These are phyloP conservation scores for Sarcomyxa edulis DNA, from an alignment of 768 basidiomycete genomes.

Conservation along the genomic window DNA sequence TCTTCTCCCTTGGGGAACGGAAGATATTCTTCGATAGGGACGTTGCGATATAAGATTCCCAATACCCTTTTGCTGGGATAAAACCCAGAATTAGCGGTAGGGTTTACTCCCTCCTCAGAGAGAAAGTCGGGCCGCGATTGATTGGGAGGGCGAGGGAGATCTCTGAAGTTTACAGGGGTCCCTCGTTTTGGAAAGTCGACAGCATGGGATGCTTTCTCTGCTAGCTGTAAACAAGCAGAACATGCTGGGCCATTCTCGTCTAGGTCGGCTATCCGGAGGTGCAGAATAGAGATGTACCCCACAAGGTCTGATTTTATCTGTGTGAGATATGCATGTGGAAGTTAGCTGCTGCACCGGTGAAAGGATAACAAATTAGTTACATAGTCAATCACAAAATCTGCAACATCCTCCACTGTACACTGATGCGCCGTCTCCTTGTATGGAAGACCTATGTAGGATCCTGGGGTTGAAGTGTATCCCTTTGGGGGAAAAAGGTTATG, in stretches of 20 bases:
- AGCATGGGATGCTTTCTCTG: constrained; percentile 39
- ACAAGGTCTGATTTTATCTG: constrained; percentile 32
- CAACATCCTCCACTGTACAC: constrained; percentile 37
- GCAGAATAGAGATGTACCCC: constrained; percentile 35
- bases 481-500: constrained; percentile 21
- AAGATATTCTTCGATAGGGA: constrained; percentile 29
- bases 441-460: constrained; percentile 31
- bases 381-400: constrained; percentile 44
- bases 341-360: background rate
- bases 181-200: constrained; percentile 46
- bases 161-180: constrained; percentile 27
- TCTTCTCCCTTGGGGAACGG: no score
- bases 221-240: constrained; percentile 31
- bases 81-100: constrained; percentile 14
- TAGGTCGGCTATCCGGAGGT: constrained; percentile 39
- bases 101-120: constrained; percentile 30
- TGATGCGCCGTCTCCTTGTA: constrained; percentile 23
- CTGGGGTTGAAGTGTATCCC: constrained; percentile 23
- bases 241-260: constrained; percentile 29
- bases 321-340: no score
- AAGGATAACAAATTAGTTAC: no score
- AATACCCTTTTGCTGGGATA: constrained; percentile 39
- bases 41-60: constrained; percentile 39
- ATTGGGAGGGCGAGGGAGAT: constrained; percentile 24
- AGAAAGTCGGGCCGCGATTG: constrained; percentile 36